Evolutionary conservation across 352 stramenopile genomes (phyloP), one percentile per base, ranked within the genome.

Genomic region (Globisporangium lucens): DNA sequence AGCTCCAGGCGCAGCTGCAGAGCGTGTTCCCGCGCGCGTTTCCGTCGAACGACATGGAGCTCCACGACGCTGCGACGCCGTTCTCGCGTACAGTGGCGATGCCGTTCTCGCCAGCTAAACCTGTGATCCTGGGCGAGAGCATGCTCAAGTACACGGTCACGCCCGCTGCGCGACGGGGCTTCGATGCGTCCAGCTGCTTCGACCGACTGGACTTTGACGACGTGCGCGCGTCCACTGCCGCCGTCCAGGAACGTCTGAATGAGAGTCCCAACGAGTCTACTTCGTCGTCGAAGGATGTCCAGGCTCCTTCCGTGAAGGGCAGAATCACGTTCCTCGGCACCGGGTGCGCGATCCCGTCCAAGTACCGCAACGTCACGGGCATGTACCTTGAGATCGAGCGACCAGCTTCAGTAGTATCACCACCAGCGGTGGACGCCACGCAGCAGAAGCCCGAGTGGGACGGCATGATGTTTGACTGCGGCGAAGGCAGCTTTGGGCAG

Each of bases 291-390:
- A 49, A 22, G 9, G 15, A 29, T 33, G 29, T 5, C 12, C 46
- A 20, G 61, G 38, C 7, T 51, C 43, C 17, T 4, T 51, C 43
- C 4, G 24, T 55, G 22, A 65, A 67, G 22, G 83, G 83, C 4
- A 74, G 78, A 0, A 82, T 99, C 65, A 96, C 94, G 13, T 99
- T 99, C 67, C 85, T 99, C 1, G 97, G 97, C 27, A 99, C 97
- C 0, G 97, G 97, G 0, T 98, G 93, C 27, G 97, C 97, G 30
- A 93, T 99, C 30, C 97, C 97, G 43, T 99, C 95, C 67, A 99
- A 99, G 77, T 98, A 99, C 73, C 90, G 97, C 63, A 99, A 99
- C 79, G 97, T 99, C 41, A 98, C 90, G 2, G 94, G 94, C 43
- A 99, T 98, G 69, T 97, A 97, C 68, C 52, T 99, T 17, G 75